Conservation (phyloP, 495 filamentous ascomycete genomes). For the Entonaema liquescens region DNA sequence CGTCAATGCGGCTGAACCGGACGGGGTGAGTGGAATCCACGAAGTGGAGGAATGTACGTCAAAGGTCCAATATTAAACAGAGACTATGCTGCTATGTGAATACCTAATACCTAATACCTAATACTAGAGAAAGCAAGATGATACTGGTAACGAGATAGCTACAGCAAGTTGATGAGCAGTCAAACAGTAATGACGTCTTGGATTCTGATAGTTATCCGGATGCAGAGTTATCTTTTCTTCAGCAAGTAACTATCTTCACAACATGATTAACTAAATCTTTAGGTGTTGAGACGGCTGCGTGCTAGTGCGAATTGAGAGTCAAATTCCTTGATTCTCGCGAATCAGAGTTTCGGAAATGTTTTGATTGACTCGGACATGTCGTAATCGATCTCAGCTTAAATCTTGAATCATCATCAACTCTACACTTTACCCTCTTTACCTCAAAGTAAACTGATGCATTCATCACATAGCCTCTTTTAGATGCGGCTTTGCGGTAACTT, state of each 20-base stretch:
- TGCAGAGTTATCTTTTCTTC: not conserved
- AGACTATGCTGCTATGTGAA: not conserved
- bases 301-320: not conserved
- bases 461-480: not conserved
- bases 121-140: not conserved
- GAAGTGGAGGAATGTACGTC: conserved; percentile 19
- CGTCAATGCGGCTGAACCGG: not conserved
- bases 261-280: not conserved
- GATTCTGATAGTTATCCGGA: not conserved
- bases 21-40: not conserved
- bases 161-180: not conserved
- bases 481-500: not conserved
- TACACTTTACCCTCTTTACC: not conserved
- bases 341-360: not conserved
- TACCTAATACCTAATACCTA: no score
- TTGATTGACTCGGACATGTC: conserved; percentile 25
- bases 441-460: not conserved
- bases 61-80: not conserved
- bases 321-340: conserved; percentile 4
- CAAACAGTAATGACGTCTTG: not conserved
- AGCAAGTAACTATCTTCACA: not conserved
- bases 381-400: conserved; percentile 9
- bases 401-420: not conserved
- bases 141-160: not conserved
- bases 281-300: not conserved